Percentiles rank a stretch among this genome's conserved stretches.
Evolutionary conservation across 83 land plant species (phyloP).

Genomic region (Picea abies): DNA sequence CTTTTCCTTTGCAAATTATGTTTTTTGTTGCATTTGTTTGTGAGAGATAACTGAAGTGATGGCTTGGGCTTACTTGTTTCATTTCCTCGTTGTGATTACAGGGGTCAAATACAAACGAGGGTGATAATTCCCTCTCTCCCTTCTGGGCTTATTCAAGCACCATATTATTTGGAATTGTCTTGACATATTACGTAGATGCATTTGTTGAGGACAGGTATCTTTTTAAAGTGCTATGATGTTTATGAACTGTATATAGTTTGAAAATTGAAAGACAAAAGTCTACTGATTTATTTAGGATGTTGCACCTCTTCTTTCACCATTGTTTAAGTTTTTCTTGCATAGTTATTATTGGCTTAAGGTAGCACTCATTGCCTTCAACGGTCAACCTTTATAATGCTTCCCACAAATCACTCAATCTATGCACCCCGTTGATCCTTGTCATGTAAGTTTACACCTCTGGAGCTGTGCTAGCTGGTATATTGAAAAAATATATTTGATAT

Average conservation of each 20-base stretch:
- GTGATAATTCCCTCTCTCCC: constrained; percentile 30
- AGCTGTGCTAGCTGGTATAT: too few species aligned
- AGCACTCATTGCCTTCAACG: too few species aligned
- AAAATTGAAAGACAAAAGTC: not conserved
- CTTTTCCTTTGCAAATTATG: not conserved
- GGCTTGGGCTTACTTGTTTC: constrained; percentile 4
- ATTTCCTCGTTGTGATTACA: constrained; percentile 21
- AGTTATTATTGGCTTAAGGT: too few species aligned
- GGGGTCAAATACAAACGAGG: constrained; percentile 46
- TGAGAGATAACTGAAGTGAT: not conserved
- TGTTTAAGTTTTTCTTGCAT: too few species aligned
- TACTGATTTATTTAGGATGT: constrained; percentile 6
- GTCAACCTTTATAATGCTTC: too few species aligned
- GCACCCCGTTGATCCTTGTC: too few species aligned
- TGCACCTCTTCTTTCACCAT: not conserved
- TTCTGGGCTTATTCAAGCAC: constrained; percentile 79
- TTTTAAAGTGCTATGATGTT: too few species aligned
- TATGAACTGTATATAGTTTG: not conserved
- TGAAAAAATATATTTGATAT: too few species aligned
- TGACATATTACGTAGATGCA: constrained; percentile 78
- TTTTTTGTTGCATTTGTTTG: not conserved
- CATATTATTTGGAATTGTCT: constrained; percentile 81
- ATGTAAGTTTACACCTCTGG: too few species aligned
- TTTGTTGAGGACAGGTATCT: constrained; percentile 90
- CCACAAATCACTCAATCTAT: too few species aligned